Evolutionary conservation across 805 yeast species (phyloP).

Genomic region (Blastobotrys americana): DNA sequence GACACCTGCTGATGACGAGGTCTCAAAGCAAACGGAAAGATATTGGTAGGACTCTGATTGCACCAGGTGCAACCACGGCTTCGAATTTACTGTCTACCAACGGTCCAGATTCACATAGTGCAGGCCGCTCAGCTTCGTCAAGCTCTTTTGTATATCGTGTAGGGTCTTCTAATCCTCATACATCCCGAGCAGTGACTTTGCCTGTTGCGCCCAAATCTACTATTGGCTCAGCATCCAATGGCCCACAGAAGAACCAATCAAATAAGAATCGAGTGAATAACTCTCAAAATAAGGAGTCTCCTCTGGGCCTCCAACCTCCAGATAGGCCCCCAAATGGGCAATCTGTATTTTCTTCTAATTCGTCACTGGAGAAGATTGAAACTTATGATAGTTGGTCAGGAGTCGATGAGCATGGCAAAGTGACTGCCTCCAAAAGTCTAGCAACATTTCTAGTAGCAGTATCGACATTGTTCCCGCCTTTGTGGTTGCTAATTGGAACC

Average conservation of each 20-base stretch:
- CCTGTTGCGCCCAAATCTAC: background rate
- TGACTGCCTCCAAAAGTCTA: background rate
- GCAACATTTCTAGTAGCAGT: constrained; percentile 21
- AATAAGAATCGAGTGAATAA: too few species aligned
- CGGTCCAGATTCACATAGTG: background rate
- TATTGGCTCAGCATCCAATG: too few species aligned
- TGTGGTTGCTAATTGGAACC: constrained; percentile 33
- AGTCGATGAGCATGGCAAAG: constrained; percentile 2
- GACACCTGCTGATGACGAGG: background rate
- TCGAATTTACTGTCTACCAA: background rate
- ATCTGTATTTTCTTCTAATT: background rate
- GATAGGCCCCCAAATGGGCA: background rate
- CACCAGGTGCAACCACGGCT: background rate
- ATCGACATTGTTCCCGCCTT: constrained; percentile 32
- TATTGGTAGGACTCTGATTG: background rate
- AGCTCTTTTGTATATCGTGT: background rate
- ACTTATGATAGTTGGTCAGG: background rate
- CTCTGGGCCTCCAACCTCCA: background rate
- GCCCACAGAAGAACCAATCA: too few species aligned
- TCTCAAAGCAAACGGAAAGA: background rate
- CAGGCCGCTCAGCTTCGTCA: background rate
- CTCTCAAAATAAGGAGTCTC: too few species aligned
- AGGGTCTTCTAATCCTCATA: background rate
- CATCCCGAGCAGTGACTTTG: background rate
- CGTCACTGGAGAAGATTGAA: background rate